phyloP scores from a whole-genome alignment of 805 yeast species.

The Nakazawaea ambrosiae region DNA sequence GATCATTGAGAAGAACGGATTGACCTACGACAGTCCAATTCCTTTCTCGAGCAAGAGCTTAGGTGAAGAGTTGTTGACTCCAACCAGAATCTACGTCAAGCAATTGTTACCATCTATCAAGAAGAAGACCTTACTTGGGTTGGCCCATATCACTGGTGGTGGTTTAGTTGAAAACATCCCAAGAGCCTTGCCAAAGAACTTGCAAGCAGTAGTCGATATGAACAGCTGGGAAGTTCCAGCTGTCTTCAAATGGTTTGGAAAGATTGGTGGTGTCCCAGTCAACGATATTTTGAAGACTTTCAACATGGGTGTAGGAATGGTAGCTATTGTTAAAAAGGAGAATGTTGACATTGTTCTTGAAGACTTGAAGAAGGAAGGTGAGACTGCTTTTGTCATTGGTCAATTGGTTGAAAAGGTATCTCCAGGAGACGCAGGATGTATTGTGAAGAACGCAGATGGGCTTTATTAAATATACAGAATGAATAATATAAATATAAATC shows the following conservation, averaged over 20 bases:
- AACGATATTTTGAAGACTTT: slow-evolving; percentile 83
- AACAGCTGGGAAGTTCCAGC: slow-evolving; percentile 77
- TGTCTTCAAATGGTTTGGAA: slow-evolving; percentile 91
- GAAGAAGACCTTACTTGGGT: slow-evolving; percentile 66
- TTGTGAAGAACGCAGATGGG: slow-evolving; percentile 42
- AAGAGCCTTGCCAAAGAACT: slow-evolving; percentile 76
- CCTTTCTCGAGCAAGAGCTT: slow-evolving; percentile 80
- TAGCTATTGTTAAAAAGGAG: slow-evolving; percentile 66
- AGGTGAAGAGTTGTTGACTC: slow-evolving; percentile 81
- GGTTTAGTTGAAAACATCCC: slow-evolving; percentile 96
- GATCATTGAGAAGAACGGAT: slow-evolving; percentile 73
- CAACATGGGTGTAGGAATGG: slow-evolving; percentile 97
- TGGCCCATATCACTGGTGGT: slow-evolving; percentile 98
- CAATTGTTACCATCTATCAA: slow-evolving; percentile 72
- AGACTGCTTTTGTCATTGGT: slow-evolving; percentile 70
- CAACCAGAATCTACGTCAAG: slow-evolving; percentile 93
- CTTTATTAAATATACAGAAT: slow-evolving; percentile 24
- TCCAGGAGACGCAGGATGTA: slow-evolving; percentile 51
- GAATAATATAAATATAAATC: no score
- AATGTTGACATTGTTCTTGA: slow-evolving; percentile 52
- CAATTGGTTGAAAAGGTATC: slow-evolving; percentile 40
- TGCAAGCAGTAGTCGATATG: slow-evolving; percentile 79
- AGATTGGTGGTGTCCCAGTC: slow-evolving; percentile 83
- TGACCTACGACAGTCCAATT: slow-evolving; percentile 63
- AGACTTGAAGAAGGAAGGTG: slow-evolving; percentile 58